Conservation (phyloP, 208 protist species). For the Herpetomonas muscarum region DNA sequence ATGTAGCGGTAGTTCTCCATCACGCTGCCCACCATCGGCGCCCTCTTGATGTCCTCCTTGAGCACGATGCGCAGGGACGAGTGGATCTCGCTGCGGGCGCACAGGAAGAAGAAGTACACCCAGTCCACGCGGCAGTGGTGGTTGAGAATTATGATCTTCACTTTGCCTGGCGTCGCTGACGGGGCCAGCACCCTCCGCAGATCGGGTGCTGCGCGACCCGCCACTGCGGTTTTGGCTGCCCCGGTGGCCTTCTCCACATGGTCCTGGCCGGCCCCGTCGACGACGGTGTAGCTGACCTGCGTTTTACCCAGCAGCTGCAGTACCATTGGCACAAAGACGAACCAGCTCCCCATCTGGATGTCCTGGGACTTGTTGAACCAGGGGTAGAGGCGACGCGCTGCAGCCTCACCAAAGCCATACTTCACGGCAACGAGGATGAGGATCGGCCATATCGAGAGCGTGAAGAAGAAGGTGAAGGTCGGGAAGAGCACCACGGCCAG, state of each 20-base stretch:
- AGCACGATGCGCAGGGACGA: conserved; percentile 60
- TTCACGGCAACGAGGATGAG: conserved; percentile 21
- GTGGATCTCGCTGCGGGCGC: conserved; percentile 20
- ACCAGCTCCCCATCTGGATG: conserved; percentile 36
- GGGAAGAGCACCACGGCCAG: conserved; percentile 13
- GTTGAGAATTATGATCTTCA: conserved; percentile 84
- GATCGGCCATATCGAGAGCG: conserved; percentile 15
- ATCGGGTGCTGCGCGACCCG: conserved; percentile 9
- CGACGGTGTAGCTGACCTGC: conserved; percentile 61
- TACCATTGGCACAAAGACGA: conserved; percentile 29
- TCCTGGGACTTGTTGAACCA: conserved; percentile 25
- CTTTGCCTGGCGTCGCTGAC: conserved; percentile 46
- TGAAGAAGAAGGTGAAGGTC: conserved; percentile 15
- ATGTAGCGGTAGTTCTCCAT: conserved; percentile 84
- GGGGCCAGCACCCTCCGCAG: conserved; percentile 24
- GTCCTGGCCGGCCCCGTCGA: conserved; percentile 35
- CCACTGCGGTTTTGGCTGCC: not conserved
- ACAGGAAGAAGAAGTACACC: conserved; percentile 48
- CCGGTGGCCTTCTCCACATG: conserved; percentile 28
- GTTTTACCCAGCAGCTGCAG: conserved; percentile 55
- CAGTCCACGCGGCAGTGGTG: conserved; percentile 84
- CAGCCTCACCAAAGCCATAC: conserved; percentile 23
- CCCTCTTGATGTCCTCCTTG: conserved; percentile 41
- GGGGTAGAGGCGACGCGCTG: conserved; percentile 9
- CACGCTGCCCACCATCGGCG: conserved; percentile 68